phyloP scores from a whole-genome alignment of 2,329 filamentous ascomycete genomes.

The Coniosporium uncinatum region DNA sequence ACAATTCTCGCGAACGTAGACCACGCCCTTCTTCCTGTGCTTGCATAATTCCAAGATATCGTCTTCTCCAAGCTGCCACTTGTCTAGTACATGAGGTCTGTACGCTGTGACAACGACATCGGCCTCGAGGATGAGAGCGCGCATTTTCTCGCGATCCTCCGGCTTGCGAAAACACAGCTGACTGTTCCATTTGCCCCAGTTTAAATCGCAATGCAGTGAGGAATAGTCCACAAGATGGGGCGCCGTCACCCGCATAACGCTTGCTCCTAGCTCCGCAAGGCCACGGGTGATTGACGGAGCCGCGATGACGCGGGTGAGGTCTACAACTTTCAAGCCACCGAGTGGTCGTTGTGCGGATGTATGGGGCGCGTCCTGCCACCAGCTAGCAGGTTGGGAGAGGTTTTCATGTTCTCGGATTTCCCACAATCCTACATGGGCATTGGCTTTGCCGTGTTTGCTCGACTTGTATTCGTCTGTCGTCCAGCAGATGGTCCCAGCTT shows the following conservation, averaged over 20 bases:
- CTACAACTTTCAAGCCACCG: constrained; percentile 43
- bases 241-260: constrained; percentile 37
- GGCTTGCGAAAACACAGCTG: constrained; percentile 35
- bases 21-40: constrained; percentile 33
- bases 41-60: constrained; percentile 34
- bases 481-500: constrained; percentile 32
- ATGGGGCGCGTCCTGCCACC: constrained; percentile 31
- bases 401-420: constrained; percentile 23
- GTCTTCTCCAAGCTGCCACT: constrained; percentile 35
- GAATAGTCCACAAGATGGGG: constrained; percentile 33
- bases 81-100: constrained; percentile 39
- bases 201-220: constrained; percentile 36
- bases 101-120: constrained; percentile 47
- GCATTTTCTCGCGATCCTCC: constrained; percentile 28
- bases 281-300: constrained; percentile 35
- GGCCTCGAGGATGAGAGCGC: constrained; percentile 36
- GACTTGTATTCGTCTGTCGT: constrained; percentile 28
- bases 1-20: constrained; percentile 46
- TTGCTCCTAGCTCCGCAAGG: constrained; percentile 40
- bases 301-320: constrained; percentile 43
- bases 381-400: constrained; percentile 22
- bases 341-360: constrained; percentile 32
- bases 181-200: constrained; percentile 43
- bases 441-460: constrained; percentile 34
- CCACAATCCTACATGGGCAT: constrained; percentile 32